Evolutionary conservation across 371 early-diverging fungal genomes (phyloP).

Genomic region (Mucor irregularis): DNA sequence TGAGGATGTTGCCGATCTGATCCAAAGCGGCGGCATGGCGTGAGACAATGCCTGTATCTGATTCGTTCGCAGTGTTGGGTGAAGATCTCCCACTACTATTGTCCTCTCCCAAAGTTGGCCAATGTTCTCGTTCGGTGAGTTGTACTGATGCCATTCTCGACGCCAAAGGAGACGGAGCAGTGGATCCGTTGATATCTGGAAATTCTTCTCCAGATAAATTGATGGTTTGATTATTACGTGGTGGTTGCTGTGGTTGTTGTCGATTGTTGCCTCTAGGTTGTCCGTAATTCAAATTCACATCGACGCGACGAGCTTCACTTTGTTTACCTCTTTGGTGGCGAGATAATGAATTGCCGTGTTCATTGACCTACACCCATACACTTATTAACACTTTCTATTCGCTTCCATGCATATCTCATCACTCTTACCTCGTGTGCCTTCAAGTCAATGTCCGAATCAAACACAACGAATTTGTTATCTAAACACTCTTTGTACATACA

Average conservation of each 20-base stretch:
- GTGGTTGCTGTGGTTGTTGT: background rate
- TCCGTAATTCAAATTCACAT: constrained; percentile 52
- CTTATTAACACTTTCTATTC: too few species aligned
- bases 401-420: constrained; percentile 23
- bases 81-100: constrained; percentile 25
- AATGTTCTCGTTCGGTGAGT: constrained; percentile 8
- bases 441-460: constrained; percentile 88
- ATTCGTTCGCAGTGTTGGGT: background rate
- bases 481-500: constrained; percentile 84
- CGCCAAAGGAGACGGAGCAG: background rate
- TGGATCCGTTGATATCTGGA: constrained; percentile 27
- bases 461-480: constrained; percentile 94
- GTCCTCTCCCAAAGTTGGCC: constrained; percentile 25
- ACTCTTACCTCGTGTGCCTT: constrained; percentile 78
- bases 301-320: constrained; percentile 37
- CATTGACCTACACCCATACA: too few species aligned
- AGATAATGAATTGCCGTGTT: constrained; percentile 37
- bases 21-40: constrained; percentile 54
- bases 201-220: constrained; percentile 28
- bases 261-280: constrained; percentile 5
- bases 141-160: background rate
- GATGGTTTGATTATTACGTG: background rate
- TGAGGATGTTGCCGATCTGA: constrained; percentile 43
- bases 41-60: constrained; percentile 19
- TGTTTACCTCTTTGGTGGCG: constrained; percentile 38